Percentiles rank a stretch among this genome's conserved stretches.
Conservation (phyloP, 179 eudicot genomes). For the Silene coronaria region DNA sequence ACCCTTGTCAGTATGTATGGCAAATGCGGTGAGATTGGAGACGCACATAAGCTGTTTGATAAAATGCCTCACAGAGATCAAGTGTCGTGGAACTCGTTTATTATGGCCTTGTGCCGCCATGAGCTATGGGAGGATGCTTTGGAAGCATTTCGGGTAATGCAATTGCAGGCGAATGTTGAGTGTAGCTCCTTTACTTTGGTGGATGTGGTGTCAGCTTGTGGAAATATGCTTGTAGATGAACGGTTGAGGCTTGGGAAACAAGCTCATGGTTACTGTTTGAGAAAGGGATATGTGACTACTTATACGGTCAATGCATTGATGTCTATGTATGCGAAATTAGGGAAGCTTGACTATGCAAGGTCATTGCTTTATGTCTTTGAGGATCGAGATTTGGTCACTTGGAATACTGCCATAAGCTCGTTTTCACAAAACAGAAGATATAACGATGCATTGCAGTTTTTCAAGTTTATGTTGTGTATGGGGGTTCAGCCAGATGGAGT, state of each 20-base stretch:
- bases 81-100: constrained; percentile 60
- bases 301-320: constrained; percentile 43
- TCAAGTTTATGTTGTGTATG: constrained; percentile 39
- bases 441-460: constrained; percentile 40
- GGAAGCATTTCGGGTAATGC: constrained; percentile 39
- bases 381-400: constrained; percentile 49
- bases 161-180: constrained; percentile 31
- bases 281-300: constrained; percentile 28
- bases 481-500: constrained; percentile 48
- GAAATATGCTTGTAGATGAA: constrained; percentile 30
- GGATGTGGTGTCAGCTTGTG: constrained; percentile 42
- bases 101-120: constrained; percentile 42
- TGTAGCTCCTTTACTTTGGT: constrained; percentile 50
- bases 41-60: constrained; percentile 45
- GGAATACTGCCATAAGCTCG: constrained; percentile 58
- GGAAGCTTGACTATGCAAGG: constrained; percentile 45
- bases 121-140: constrained; percentile 36
- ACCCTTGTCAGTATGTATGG: constrained; percentile 46
- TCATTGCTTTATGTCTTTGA: constrained; percentile 38
- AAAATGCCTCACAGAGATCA: constrained; percentile 45
- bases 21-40: constrained; percentile 44
- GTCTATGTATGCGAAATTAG: constrained; percentile 53
- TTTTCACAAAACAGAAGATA: constrained; percentile 51
- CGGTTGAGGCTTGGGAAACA: constrained; percentile 46
- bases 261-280: constrained; percentile 42